phyloP scores from a whole-genome alignment of 202 grass and related monocot species.

The Carex sylvatica region DNA sequence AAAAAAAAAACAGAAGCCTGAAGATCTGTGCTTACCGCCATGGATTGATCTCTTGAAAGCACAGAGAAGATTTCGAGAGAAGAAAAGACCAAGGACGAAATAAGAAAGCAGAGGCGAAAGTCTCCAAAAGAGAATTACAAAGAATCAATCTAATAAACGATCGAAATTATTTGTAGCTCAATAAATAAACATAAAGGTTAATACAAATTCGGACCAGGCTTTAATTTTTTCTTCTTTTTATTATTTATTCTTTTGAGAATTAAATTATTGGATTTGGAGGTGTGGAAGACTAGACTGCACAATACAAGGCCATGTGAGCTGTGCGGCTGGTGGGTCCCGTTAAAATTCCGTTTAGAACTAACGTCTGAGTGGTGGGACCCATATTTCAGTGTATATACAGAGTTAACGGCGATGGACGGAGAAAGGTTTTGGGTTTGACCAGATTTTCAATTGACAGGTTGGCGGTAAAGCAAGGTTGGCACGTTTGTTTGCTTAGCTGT shows the following conservation, averaged over 20 bases:
- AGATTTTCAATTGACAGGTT: slow-evolving; percentile 22
- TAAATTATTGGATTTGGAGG: slow-evolving; percentile 4
- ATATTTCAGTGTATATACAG: background rate
- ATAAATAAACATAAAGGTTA: slow-evolving; percentile 10
- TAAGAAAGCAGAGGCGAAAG: background rate
- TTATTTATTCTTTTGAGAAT: slow-evolving; percentile 19
- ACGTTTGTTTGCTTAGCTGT: slow-evolving; percentile 60
- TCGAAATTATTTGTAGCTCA: slow-evolving; percentile 21
- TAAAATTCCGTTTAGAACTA: background rate
- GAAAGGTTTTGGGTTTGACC: background rate
- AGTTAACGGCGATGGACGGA: background rate
- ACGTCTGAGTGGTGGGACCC: background rate
- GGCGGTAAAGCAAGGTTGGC: slow-evolving; percentile 30
- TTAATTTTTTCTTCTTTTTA: background rate
- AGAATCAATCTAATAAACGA: slow-evolving; percentile 14
- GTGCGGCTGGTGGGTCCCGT: slow-evolving; percentile 35
- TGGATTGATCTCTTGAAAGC: slow-evolving; percentile 32
- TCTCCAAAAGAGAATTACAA: slow-evolving; percentile 11
- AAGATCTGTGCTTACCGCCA: slow-evolving; percentile 49
- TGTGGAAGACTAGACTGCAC: slow-evolving; percentile 15
- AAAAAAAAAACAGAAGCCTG: background rate
- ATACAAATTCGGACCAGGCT: background rate
- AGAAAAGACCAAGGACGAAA: background rate
- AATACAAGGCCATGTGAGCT: slow-evolving; percentile 36
- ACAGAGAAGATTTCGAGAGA: background rate